phyloP scores from a whole-genome alignment of 352 stramenopile species.

The Aphanomyces cochlioides region DNA sequence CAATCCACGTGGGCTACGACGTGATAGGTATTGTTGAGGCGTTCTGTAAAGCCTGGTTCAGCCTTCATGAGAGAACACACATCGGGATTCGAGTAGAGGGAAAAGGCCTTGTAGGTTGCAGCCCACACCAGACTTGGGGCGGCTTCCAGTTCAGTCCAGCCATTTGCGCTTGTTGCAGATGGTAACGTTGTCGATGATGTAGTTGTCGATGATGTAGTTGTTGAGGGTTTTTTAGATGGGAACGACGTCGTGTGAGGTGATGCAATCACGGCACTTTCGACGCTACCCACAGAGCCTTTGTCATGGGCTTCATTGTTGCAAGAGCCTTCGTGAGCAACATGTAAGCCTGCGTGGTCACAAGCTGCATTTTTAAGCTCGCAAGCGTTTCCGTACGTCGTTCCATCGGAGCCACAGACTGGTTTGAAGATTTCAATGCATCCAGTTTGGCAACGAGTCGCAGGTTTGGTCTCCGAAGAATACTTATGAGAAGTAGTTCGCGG shows the following conservation, averaged over 20 bases:
- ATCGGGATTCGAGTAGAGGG: neutral
- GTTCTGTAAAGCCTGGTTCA: neutral
- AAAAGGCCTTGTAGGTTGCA: neutral
- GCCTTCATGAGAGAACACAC: neutral
- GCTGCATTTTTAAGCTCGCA: constrained; percentile 32
- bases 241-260: neutral
- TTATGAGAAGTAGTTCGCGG: no score
- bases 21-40: neutral
- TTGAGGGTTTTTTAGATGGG: neutral
- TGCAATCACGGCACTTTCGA: neutral
- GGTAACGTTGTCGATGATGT: neutral
- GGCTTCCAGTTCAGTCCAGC: neutral
- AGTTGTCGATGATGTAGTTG: neutral
- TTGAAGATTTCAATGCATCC: constrained; percentile 36
- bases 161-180: neutral
- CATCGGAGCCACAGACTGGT: constrained; percentile 44
- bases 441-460: neutral
- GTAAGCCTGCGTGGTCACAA: constrained; percentile 5
- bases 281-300: no score
- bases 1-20: neutral
- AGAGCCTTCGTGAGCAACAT: neutral
- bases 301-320: neutral
- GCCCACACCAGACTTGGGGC: neutral
- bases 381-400: constrained; percentile 41
- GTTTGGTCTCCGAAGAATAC: no score